phyloP scores from a whole-genome alignment of 2,329 filamentous ascomycete species.

The Aspergillus ibericus region DNA sequence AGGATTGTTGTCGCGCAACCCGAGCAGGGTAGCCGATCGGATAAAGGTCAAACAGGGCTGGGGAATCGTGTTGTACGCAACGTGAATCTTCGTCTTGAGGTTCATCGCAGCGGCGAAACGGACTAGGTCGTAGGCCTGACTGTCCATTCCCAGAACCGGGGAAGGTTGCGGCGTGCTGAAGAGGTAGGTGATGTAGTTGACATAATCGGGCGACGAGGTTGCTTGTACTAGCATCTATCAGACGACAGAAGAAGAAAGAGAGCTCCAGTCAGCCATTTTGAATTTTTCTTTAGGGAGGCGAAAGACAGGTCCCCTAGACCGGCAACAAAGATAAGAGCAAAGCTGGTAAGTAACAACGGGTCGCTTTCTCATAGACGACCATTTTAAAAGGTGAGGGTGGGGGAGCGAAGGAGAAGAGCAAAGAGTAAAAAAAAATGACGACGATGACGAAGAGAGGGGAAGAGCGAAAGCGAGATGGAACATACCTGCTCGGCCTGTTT shows the following conservation, averaged over 20 bases:
- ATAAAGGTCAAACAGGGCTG: constrained; percentile 73
- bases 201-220: constrained; percentile 84
- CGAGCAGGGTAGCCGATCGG: constrained; percentile 73
- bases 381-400: not conserved
- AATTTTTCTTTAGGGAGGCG: constrained; percentile 7
- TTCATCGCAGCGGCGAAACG: constrained; percentile 88
- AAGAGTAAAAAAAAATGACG: constrained; percentile 8
- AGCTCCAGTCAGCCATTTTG: constrained; percentile 18
- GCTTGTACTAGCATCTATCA: constrained; percentile 87
- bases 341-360: not conserved
- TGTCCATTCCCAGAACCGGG: constrained; percentile 58
- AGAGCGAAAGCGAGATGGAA: constrained; percentile 25
- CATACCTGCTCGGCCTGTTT: constrained; percentile 87
- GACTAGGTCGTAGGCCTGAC: constrained; percentile 68
- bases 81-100: constrained; percentile 89
- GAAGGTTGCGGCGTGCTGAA: constrained; percentile 68
- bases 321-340: not conserved
- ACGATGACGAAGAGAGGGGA: not conserved
- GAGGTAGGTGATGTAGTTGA: constrained; percentile 94
- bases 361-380: not conserved
- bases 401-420: not conserved
- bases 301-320: not conserved
- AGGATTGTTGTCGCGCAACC: constrained; percentile 75
- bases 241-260: not conserved
- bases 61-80: constrained; percentile 72